Evolutionary conservation across 1,139 yeast species (phyloP).

Genomic region (Lizanozyma gosingica): DNA sequence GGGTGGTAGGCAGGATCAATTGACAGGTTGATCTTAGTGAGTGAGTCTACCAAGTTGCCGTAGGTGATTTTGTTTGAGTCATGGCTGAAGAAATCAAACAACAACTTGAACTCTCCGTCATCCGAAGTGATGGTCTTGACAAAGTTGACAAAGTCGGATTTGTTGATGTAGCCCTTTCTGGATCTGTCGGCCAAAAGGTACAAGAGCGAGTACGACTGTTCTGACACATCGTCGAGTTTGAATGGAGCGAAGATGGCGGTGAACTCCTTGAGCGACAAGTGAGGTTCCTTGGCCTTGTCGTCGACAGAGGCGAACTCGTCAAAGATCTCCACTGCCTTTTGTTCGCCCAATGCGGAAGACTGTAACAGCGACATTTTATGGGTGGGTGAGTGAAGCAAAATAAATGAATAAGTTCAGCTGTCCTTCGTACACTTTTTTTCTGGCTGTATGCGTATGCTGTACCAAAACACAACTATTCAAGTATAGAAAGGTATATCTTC

Average conservation of each 20-base stretch:
- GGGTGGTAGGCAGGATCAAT: conserved; percentile 37
- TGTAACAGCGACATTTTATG: background rate
- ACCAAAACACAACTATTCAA: too few relatives aligned
- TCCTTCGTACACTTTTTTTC: too few relatives aligned
- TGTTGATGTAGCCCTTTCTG: conserved; percentile 52
- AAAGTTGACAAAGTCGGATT: conserved; percentile 53
- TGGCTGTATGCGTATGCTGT: too few relatives aligned
- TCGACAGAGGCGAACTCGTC: conserved; percentile 29
- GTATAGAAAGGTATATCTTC: too few relatives aligned
- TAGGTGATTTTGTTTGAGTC: conserved; percentile 16
- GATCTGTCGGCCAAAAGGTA: conserved; percentile 58
- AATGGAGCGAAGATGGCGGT: conserved; percentile 35
- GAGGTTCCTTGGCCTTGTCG: conserved; percentile 13
- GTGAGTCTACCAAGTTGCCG: conserved; percentile 25
- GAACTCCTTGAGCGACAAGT: conserved; percentile 29
- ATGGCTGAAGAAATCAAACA: conserved; percentile 41
- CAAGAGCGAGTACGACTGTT: conserved; percentile 37
- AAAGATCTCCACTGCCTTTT: conserved; percentile 31
- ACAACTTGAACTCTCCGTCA: conserved; percentile 51
- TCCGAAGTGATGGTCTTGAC: conserved; percentile 44
- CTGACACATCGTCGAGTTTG: conserved; percentile 29
- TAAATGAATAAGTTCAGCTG: too few relatives aligned
- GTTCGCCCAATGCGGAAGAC: conserved; percentile 7
- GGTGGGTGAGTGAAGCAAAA: too few relatives aligned
- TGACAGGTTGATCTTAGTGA: conserved; percentile 24